A percentile compares a stretch with the other conserved stretches of the same genome.
These are phyloP conservation scores for Rhizoctonia solani DNA, from an alignment of 1,284 basidiomycete species.

Conservation along the genomic window DNA sequence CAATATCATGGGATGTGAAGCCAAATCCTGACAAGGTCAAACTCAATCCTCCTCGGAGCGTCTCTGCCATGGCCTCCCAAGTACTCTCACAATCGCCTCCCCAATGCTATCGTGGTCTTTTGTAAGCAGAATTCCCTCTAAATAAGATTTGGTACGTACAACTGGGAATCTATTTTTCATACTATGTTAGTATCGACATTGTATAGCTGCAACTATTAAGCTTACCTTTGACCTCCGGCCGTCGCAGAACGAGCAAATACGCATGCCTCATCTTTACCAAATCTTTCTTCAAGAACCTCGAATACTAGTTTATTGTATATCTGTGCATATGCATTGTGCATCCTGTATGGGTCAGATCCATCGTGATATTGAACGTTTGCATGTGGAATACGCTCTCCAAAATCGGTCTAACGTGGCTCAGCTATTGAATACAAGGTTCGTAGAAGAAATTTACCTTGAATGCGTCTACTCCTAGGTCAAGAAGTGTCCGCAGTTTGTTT, in stretches of 20 bases:
- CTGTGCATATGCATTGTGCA: conserved; percentile 66
- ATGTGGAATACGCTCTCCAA: conserved; percentile 67
- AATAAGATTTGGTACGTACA: conserved; percentile 37
- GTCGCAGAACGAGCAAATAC: conserved; percentile 70
- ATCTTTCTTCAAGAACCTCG: conserved; percentile 58
- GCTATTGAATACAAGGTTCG: not conserved
- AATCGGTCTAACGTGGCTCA: conserved; percentile 59
- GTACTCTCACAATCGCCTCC: conserved; percentile 78
- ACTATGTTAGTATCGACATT: not conserved
- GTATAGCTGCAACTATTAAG: not conserved
- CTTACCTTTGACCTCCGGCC: conserved; percentile 67
- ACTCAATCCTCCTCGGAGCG: conserved; percentile 67
- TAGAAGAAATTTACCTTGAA: conserved; percentile 58
- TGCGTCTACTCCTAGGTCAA: conserved; percentile 71
- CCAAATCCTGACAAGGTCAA: conserved; percentile 70
- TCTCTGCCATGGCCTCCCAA: conserved; percentile 78
- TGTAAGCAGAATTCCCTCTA: conserved; percentile 38
- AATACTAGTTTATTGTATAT: conserved; percentile 74
- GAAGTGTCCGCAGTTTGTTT: conserved; percentile 59
- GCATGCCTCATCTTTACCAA: conserved; percentile 67
- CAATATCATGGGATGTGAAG: conserved; percentile 75
- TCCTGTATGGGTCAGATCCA: conserved; percentile 67
- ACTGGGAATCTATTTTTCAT: conserved; percentile 48
- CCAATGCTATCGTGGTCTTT: conserved; percentile 58
- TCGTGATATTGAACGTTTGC: conserved; percentile 64